A percentile compares a stretch with the other conserved stretches of the same genome.
phyloP scores from a whole-genome alignment of 768 basidiomycete species.

The Boletus bicolor region DNA sequence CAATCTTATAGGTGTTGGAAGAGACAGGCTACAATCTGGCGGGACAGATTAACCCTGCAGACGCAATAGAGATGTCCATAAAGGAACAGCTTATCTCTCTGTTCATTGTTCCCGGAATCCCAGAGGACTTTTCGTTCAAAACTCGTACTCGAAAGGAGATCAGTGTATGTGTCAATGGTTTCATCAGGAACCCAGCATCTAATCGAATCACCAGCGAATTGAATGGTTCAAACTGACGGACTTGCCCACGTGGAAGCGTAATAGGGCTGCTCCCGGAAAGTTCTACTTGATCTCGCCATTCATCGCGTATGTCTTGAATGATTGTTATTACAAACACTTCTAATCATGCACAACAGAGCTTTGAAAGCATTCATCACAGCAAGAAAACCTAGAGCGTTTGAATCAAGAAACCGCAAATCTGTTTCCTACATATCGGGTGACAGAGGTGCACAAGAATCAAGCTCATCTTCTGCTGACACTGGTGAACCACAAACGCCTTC shows the following conservation, averaged over 20 bases:
- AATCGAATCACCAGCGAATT: constrained; percentile 66
- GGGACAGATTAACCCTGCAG: constrained; percentile 57
- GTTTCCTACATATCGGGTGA: constrained; percentile 27
- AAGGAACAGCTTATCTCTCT: constrained; percentile 89
- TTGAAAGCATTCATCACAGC: constrained; percentile 68
- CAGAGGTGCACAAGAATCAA: constrained; percentile 53
- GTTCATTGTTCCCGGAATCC: constrained; percentile 84
- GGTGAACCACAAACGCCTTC: constrained; percentile 63
- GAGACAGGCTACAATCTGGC: constrained; percentile 93
- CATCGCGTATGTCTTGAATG: constrained; percentile 59
- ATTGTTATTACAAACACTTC: neutral
- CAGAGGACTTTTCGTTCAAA: constrained; percentile 85
- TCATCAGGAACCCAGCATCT: constrained; percentile 6
- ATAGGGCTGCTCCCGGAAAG: constrained; percentile 64
- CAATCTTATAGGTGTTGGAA: constrained; percentile 74
- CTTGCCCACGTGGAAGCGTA: constrained; percentile 90
- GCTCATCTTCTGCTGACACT: constrained; percentile 61
- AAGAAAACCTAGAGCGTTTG: constrained; percentile 50
- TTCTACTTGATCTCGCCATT: constrained; percentile 97
- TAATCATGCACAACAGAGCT: constrained; percentile 15
- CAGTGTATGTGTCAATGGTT: constrained; percentile 57
- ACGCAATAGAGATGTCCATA: constrained; percentile 82
- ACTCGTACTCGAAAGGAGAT: constrained; percentile 98
- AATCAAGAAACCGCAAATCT: constrained; percentile 36
- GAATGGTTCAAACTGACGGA: constrained; percentile 92